Base-by-base conservation (phyloP, 805 yeast genomes). In the Brettanomyces anomalus region DNA sequence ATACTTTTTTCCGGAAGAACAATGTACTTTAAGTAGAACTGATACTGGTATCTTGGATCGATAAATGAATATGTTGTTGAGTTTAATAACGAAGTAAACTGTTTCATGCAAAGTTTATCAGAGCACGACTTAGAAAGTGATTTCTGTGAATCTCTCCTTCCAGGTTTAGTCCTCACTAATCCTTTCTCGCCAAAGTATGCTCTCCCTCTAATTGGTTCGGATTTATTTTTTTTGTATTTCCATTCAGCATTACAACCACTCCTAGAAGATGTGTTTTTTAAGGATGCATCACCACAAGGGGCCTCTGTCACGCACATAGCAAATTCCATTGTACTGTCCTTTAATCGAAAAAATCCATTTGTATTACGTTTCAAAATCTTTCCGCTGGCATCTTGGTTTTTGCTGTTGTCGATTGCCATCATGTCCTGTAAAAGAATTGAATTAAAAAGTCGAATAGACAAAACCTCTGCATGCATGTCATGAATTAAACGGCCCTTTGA, bases 281-380 rank as follows among this genome's bases (percentile, higher is more conserved):
- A 74, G 5, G 94, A 81, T 0, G 85, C 79, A 57, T 89, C 97
- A 1, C 97, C 97, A 65, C 97, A 89, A 0, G 97, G 97, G 0
- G 81, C 68, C 47, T 84, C 93, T 10, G 89, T 77, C 5, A 84
- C 65, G 46, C 76, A 81, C 48, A 87, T 56, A 0, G 79, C 81
- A 43, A 87, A 59, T 39, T 66, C 54, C 37, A 74, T 57, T 3
- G 61, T 64, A 0, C 49, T 41, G 5, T 40, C 35, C 36, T 61
- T 71, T 40, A 76, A 40, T 20, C 33, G 45, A 45, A 52, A 77
- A 33, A 44, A 46, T 3, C 35, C 42, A 13, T 34, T 28, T 6
- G 33, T n/a, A 13, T 20, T 33, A 20, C 11, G 33, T 15, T 26
- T 26, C 4, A 44, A 13, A n/a, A 44, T 32, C 8, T 14, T 21